A percentile compares a stretch with the other conserved stretches of the same genome.
Conservation (phyloP, 768 basidiomycete species). For the Tulasnella sp. region DNA sequence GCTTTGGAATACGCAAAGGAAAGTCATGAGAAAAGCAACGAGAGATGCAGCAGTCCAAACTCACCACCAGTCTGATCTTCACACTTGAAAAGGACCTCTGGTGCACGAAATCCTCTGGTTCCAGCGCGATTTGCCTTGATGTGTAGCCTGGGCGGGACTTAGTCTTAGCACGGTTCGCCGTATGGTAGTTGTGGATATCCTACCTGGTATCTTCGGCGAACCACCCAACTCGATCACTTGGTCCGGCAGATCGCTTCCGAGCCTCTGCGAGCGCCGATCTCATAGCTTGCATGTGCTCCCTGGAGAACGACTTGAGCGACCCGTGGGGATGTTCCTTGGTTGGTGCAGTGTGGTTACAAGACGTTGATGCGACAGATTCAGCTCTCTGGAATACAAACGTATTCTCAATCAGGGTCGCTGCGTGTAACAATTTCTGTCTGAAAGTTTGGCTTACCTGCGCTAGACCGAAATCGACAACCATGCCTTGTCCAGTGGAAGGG, state of each 20-base stretch:
- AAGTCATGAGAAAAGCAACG: background rate
- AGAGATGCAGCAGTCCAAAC: constrained; percentile 25
- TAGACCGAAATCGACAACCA: constrained; percentile 89
- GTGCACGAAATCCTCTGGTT: constrained; percentile 92
- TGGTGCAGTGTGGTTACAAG: constrained; percentile 70
- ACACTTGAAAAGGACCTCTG: constrained; percentile 92
- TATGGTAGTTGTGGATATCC: background rate
- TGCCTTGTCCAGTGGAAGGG: constrained; percentile 69
- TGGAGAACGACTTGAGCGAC: constrained; percentile 33
- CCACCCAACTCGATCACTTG: constrained; percentile 67
- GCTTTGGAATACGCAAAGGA: constrained; percentile 39
- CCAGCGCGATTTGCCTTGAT: constrained; percentile 95
- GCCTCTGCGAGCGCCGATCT: constrained; percentile 53
- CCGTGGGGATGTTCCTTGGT: constrained; percentile 61
- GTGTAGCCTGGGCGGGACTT: constrained; percentile 40
- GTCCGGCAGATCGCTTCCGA: constrained; percentile 35
- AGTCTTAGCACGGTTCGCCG: background rate
- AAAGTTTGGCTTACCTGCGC: constrained; percentile 90
- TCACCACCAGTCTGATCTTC: constrained; percentile 83
- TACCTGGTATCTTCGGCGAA: constrained; percentile 66
- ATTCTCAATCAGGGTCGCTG: too few species aligned
- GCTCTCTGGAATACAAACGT: constrained; percentile 15
- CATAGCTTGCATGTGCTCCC: constrained; percentile 40
- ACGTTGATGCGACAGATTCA: constrained; percentile 13
- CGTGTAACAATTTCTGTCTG: too few species aligned